Percentiles rank a stretch among this genome's conserved stretches.
Conservation (phyloP, 179 eudicot genomes). For the Drosera spatulata region DNA sequence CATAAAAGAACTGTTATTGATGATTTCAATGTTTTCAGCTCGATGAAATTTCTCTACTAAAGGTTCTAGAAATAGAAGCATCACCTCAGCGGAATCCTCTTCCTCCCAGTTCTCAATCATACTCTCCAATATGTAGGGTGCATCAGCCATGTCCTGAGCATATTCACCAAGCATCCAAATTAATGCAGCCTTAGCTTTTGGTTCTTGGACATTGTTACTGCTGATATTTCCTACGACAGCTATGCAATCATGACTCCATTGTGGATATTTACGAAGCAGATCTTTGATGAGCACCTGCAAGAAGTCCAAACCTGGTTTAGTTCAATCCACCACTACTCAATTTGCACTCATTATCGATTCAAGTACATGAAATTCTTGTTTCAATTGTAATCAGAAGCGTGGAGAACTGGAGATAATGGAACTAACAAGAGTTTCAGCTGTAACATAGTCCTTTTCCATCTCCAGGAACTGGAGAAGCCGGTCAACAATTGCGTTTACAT, state of each 20-base stretch:
- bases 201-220: conserved; percentile 97
- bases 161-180: conserved; percentile 99
- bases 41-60: no score
- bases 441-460: conserved; percentile 97
- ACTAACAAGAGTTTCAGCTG: conserved; percentile 97
- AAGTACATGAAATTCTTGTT: no score
- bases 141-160: conserved; percentile 95
- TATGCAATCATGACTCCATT: conserved; percentile 99
- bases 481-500: conserved; percentile 98
- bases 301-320: conserved; percentile 5
- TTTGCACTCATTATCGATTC: background rate
- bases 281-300: conserved; percentile 91
- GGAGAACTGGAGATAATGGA: background rate
- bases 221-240: conserved; percentile 98
- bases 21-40: no score
- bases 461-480: conserved; percentile 97
- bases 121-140: conserved; percentile 85
- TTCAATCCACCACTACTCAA: background rate
- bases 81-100: conserved; percentile 93
- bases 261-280: conserved; percentile 97
- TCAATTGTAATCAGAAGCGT: background rate
- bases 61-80: conserved; percentile 2
- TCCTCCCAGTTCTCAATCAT: conserved; percentile 89
- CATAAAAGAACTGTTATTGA: no score
- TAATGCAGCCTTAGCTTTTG: conserved; percentile 98